These are phyloP conservation scores for Aulographum hederae DNA, from an alignment of 2,329 filamentous ascomycete genomes.

Conservation along the genomic window DNA sequence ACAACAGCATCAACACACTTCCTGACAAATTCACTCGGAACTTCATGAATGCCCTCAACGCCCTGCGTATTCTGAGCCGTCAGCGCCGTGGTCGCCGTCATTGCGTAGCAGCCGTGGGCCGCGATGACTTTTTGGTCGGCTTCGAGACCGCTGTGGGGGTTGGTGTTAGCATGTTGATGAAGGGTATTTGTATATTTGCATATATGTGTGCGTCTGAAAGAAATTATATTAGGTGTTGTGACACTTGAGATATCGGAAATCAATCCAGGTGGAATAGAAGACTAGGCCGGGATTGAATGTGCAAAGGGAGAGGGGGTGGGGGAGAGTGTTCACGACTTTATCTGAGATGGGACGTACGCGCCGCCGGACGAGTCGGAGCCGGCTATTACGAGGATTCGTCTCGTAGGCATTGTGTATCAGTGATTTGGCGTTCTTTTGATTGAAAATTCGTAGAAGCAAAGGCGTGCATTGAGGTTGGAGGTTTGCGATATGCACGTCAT, in stretches of 20 bases:
- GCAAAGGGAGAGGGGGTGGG: too few relatives aligned
- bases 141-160: constrained; percentile 58
- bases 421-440: neutral
- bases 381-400: constrained; percentile 59
- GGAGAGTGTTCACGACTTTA: too few relatives aligned
- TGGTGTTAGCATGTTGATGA: constrained; percentile 5
- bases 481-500: too few relatives aligned
- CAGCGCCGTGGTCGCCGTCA: constrained; percentile 86
- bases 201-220: too few relatives aligned
- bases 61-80: constrained; percentile 91
- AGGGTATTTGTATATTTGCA: constrained; percentile 6
- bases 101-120: constrained; percentile 83
- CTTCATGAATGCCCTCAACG: constrained; percentile 62
- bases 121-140: constrained; percentile 91
- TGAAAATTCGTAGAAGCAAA: constrained; percentile 1
- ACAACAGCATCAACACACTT: constrained; percentile 76
- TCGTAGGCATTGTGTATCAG: constrained; percentile 5
- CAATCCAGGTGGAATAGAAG: too few relatives aligned
- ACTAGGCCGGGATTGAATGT: too few relatives aligned
- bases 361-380: constrained; percentile 84
- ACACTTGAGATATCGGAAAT: too few relatives aligned
- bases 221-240: too few relatives aligned
- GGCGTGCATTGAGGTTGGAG: neutral
- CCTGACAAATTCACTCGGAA: constrained; percentile 59
- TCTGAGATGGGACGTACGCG: too few relatives aligned